Percentiles rank a stretch among this genome's conserved stretches.
Conservation (phyloP, 1,284 basidiomycete genomes). For the Microbotryomycetes sp. region DNA sequence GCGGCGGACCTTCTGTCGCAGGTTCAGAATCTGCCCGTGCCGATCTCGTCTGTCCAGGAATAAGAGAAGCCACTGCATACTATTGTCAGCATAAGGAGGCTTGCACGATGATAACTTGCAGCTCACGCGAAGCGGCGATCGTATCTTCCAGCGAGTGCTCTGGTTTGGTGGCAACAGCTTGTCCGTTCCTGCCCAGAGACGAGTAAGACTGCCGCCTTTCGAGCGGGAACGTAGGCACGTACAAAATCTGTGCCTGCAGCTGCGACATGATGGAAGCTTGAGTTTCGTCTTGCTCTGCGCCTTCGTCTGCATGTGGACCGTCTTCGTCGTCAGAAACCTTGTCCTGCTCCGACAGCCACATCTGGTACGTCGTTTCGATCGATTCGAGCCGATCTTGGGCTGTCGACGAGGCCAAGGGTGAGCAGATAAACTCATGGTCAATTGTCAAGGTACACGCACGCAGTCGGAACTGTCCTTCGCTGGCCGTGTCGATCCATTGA, state of each 20-base stretch:
- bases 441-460: background rate
- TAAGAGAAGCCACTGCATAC: background rate
- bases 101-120: no score
- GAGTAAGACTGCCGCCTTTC: no score
- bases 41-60: background rate
- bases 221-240: no score
- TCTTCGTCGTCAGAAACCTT: background rate
- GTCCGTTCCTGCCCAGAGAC: no score
- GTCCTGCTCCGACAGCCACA: background rate
- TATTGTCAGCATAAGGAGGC: no score
- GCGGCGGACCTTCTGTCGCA: background rate
- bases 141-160: background rate
- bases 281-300: background rate
- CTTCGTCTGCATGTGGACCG: background rate
- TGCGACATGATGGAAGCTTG: background rate
- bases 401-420: no score
- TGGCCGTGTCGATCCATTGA: background rate
- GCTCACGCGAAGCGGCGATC: background rate
- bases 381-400: background rate
- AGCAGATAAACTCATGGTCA: no score
- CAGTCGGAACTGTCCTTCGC: background rate
- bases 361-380: background rate
- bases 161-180: no score
- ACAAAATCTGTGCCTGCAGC: no score
- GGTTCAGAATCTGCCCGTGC: background rate